A percentile compares a stretch with the other conserved stretches of the same genome.
phyloP scores from a whole-genome alignment of 2,329 filamentous ascomycete species.

The Bipolaris victoriae region DNA sequence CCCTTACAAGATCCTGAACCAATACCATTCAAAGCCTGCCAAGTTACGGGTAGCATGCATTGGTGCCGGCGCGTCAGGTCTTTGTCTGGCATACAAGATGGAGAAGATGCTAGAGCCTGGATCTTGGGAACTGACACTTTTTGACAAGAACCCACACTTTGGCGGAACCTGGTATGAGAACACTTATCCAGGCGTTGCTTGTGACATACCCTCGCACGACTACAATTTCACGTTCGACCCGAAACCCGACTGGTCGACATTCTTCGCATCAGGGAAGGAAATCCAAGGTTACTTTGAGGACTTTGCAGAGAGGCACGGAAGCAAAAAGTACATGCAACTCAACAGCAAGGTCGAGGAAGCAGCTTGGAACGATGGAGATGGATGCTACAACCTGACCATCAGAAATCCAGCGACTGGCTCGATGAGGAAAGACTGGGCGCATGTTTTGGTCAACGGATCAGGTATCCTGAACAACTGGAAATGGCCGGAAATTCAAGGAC shows the following conservation, averaged over 20 bases:
- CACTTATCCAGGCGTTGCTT: slow-evolving; percentile 43
- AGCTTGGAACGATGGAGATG: slow-evolving; percentile 52
- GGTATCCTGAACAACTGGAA: slow-evolving; percentile 55
- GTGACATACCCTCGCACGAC: slow-evolving; percentile 56
- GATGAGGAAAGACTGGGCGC: slow-evolving; percentile 43
- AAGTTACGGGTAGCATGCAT: slow-evolving; percentile 41
- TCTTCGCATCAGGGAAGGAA: slow-evolving; percentile 57
- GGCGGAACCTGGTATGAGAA: slow-evolving; percentile 47
- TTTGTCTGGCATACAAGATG: slow-evolving; percentile 45
- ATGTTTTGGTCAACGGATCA: slow-evolving; percentile 54
- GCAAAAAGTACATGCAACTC: slow-evolving; percentile 56
- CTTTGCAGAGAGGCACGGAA: slow-evolving; percentile 64
- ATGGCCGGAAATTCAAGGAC: slow-evolving; percentile 52
- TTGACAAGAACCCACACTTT: slow-evolving; percentile 41
- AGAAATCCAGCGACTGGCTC: slow-evolving; percentile 43
- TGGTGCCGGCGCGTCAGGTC: slow-evolving; percentile 40
- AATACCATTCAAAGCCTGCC: slow-evolving; percentile 43
- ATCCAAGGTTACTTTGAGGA: slow-evolving; percentile 58
- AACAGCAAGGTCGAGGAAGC: slow-evolving; percentile 54
- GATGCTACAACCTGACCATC: slow-evolving; percentile 50
- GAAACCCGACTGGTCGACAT: slow-evolving; percentile 62
- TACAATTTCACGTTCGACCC: slow-evolving; percentile 68
- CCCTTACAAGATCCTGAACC: slow-evolving; percentile 39
- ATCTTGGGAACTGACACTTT: slow-evolving; percentile 40
- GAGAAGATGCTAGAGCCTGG: slow-evolving; percentile 39